Percentiles rank a stretch among this genome's conserved stretches.
Conservation (phyloP, 1,284 basidiomycete genomes). For the Veloboletus limbatus region DNA sequence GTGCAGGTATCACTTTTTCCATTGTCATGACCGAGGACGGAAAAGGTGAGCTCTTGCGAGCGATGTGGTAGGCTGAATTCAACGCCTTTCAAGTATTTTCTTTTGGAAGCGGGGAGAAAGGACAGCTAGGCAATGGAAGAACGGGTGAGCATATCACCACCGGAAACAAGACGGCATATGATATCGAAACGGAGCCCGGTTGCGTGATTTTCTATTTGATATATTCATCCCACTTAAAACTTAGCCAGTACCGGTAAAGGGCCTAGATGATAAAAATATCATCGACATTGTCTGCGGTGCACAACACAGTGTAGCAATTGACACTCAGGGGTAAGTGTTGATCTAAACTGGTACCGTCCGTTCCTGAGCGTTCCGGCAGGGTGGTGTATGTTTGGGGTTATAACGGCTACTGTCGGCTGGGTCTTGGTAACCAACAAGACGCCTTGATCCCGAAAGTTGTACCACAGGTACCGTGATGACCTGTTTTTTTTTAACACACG, state of each 20-base stretch:
- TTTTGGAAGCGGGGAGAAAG: constrained; percentile 89
- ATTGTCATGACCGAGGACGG: constrained; percentile 78
- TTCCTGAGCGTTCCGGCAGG: constrained; percentile 28
- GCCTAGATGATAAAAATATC: constrained; percentile 73
- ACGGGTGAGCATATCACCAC: constrained; percentile 87
- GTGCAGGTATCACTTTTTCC: constrained; percentile 83
- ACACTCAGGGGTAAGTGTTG: constrained; percentile 61
- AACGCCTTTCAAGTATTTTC: constrained; percentile 62
- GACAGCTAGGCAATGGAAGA: constrained; percentile 88
- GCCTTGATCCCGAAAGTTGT: constrained; percentile 72
- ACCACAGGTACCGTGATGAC: constrained; percentile 51
- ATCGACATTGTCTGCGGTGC: constrained; percentile 81
- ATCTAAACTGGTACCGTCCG: not conserved
- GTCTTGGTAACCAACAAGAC: constrained; percentile 84
- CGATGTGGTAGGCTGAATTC: constrained; percentile 6
- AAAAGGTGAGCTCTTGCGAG: constrained; percentile 47
- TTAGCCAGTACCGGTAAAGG: constrained; percentile 62
- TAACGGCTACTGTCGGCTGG: constrained; percentile 78
- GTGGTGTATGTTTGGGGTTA: constrained; percentile 86
- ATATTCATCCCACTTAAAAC: constrained; percentile 11
- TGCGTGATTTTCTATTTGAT: constrained; percentile 18
- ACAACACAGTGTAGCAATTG: constrained; percentile 83
- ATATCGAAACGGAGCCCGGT: constrained; percentile 78
- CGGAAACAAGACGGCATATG: constrained; percentile 79
- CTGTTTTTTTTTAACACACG: not conserved